These are phyloP conservation scores for Forsythia viridissima DNA, from an alignment of 257 asterid genomes.

Conservation along the genomic window DNA sequence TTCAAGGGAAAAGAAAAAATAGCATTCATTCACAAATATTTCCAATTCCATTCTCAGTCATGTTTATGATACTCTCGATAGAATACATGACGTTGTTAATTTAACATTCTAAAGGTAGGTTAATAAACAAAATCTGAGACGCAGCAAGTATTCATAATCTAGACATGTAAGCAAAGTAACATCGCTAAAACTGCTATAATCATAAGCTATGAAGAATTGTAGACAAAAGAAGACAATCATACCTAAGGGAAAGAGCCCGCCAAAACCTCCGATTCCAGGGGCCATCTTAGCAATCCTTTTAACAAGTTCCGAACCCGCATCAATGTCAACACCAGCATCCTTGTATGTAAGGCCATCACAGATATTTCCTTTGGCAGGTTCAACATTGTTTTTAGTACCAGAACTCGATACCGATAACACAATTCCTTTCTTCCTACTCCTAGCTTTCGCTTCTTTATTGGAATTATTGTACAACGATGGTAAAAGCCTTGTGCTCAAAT, in stretches of 20 bases:
- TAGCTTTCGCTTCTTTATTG: conserved; percentile 20
- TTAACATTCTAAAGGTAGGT: neutral
- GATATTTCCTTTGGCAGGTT: conserved; percentile 32
- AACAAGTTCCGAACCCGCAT: conserved; percentile 96
- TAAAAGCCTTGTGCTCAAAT: conserved; percentile 19
- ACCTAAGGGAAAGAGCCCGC: conserved; percentile 96
- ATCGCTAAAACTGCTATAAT: too few species aligned
- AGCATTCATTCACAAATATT: neutral
- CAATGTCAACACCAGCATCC: conserved; percentile 96
- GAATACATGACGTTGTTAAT: neutral
- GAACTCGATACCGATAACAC: conserved; percentile 33
- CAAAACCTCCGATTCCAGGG: conserved; percentile 98
- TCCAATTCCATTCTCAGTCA: neutral
- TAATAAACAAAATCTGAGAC: conserved; percentile 6
- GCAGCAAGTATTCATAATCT: neutral
- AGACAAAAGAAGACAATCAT: neutral
- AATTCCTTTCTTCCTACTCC: conserved; percentile 28
- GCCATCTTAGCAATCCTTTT: conserved; percentile 91
- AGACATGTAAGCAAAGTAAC: neutral
- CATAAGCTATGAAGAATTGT: too few species aligned
- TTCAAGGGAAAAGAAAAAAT: neutral
- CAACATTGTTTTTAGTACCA: conserved; percentile 26
- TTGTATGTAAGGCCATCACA: conserved; percentile 67
- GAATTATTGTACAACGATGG: conserved; percentile 26
- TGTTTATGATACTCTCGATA: neutral